phyloP scores from a whole-genome alignment of 75 land plant genomes.

The Selaginella tamariscina region DNA sequence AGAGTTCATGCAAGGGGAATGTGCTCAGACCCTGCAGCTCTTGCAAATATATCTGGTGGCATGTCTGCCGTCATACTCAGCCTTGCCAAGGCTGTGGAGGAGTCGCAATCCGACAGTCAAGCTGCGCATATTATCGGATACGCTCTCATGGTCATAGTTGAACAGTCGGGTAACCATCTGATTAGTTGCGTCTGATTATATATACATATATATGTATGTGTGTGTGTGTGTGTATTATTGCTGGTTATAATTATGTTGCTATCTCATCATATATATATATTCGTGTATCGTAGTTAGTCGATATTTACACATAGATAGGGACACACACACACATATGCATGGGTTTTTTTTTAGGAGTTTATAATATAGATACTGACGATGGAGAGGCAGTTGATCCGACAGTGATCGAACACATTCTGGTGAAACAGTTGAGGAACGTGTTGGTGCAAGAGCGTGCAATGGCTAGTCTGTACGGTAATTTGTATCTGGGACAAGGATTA shows the following conservation, averaged over 20 bases:
- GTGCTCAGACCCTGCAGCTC: constrained; percentile 7
- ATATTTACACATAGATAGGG: no score
- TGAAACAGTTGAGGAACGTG: not conserved
- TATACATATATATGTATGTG: no score
- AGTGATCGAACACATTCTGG: not conserved
- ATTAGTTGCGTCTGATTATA: no score
- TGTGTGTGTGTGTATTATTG: no score
- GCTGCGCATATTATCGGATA: constrained; percentile 1
- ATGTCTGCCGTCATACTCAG: constrained; percentile 4
- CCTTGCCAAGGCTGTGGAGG: not conserved
- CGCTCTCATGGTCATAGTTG: constrained; percentile 7
- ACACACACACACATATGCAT: no score
- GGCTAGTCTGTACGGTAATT: constrained; percentile 7
- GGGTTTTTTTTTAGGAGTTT: no score
- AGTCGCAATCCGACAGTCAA: not conserved
- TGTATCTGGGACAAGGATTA: not conserved
- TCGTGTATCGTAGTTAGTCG: no score
- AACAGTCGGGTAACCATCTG: no score
- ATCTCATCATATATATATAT: no score
- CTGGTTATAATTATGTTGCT: no score
- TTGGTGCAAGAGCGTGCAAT: constrained; percentile 6
- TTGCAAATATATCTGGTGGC: constrained; percentile 8
- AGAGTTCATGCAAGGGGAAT: constrained; percentile 12
- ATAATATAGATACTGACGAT: no score
- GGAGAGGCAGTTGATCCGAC: not conserved